Evolutionary conservation across 2,329 filamentous ascomycete species (phyloP), one percentile per base, ranked within the genome.

Genomic region (Epichloe amarillans): DNA sequence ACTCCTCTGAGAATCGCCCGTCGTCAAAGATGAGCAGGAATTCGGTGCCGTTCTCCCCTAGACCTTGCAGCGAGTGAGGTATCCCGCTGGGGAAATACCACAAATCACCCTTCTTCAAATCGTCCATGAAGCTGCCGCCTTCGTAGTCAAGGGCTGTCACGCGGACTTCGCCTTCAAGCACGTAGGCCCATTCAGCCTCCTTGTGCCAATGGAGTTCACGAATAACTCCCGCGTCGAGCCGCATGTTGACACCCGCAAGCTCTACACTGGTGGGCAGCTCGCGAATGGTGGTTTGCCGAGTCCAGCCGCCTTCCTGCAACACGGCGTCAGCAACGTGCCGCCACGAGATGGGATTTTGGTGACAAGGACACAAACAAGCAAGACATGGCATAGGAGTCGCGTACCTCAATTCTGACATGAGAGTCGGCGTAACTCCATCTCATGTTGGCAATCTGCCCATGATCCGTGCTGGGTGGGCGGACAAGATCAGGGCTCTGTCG

Each of bases 121-220:
- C 86, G 56, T 88, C 86, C 54, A 89, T 77, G 63, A 88, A 89
- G 55, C 80, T 86, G 54, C 85, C 80, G 10, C 86, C 86, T 54
- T 90, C 82, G 41, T 83, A 79, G 65, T 88, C 84, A 17, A 89
- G 74, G 1, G 81, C 84, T 0, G 84, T 87, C 47, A 89, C 77
- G 49, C 85, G 79, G 19, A 86, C 83, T 52, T 76, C 73, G 47
- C 85, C 85, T 51, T 83, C 78, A 0, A 88, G 75, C 3, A 88
- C 80, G 55, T 84, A 88, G 0, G 82, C 83, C 84, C 85, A 88
- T 61, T 89, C 85, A 38, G 83, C 84, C 63, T 87, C 82, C 58
- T 85, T 86, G 70, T 89, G 85, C 85, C 85, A 89, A 62, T 89
- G 85, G 8, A 89, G 72, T 63, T 89, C 85, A 30, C 85, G 82